A percentile compares a stretch with the other conserved stretches of the same genome.
These are phyloP conservation scores for Cyclotella baltica DNA, from an alignment of 108 stramenopile species.

Conservation along the genomic window DNA sequence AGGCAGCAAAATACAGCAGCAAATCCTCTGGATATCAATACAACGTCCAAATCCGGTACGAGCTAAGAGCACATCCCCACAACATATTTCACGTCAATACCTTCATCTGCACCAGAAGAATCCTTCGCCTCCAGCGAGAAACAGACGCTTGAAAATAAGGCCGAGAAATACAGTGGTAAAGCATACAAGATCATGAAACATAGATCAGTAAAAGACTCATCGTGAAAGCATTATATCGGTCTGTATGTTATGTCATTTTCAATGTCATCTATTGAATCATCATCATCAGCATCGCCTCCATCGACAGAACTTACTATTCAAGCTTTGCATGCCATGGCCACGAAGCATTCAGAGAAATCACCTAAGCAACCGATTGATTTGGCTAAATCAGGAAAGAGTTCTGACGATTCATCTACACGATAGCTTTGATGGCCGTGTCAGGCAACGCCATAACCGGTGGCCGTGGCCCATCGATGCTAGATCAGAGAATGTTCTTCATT, in stretches of 20 bases:
- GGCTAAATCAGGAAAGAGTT: background rate
- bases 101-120: background rate
- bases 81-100: background rate
- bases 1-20: constrained; percentile 4
- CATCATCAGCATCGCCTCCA: too few relatives aligned
- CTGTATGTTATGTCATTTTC: background rate
- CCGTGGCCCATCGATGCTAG: too few relatives aligned
- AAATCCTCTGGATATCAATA: background rate
- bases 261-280: too few relatives aligned
- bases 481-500: too few relatives aligned
- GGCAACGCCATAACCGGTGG: too few relatives aligned
- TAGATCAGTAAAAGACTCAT: background rate
- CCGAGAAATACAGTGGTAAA: background rate
- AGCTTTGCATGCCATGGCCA: background rate
- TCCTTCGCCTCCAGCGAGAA: background rate
- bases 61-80: background rate
- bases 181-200: background rate
- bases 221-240: background rate
- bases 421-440: too few relatives aligned
- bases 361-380: background rate
- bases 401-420: background rate
- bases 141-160: background rate
- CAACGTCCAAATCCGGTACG: background rate
- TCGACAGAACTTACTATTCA: background rate
- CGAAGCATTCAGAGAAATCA: background rate